Percentiles rank a stretch among this genome's conserved stretches.
These are phyloP conservation scores for Shiraia sp. DNA, from an alignment of 2,329 filamentous ascomycete species.

Conservation along the genomic window DNA sequence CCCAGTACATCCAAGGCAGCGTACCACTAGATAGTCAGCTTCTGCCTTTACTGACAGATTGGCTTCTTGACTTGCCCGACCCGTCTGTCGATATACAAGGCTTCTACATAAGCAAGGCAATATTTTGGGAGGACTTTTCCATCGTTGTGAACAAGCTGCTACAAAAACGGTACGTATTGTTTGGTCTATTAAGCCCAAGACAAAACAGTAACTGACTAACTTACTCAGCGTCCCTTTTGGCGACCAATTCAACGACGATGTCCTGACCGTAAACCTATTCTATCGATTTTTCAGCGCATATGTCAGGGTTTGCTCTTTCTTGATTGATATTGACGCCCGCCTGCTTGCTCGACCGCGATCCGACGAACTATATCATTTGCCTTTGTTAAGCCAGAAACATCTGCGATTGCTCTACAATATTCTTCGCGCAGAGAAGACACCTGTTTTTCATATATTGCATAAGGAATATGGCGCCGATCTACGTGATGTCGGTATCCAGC, in stretches of 20 bases:
- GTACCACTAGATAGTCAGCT: constrained; percentile 26
- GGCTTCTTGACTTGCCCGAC: constrained; percentile 35
- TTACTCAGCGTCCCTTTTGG: constrained; percentile 30
- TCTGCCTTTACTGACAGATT: constrained; percentile 27
- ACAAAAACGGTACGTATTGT: constrained; percentile 27
- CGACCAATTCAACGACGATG: constrained; percentile 27
- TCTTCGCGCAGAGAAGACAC: constrained; percentile 26
- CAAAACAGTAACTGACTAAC: constrained; percentile 16
- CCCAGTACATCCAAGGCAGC: constrained; percentile 31
- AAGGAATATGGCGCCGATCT: constrained; percentile 33
- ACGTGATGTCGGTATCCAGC: constrained; percentile 17
- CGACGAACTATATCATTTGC: constrained; percentile 18
- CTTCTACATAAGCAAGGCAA: constrained; percentile 32
- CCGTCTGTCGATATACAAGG: constrained; percentile 18
- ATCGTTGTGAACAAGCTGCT: constrained; percentile 32
- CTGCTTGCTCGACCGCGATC: constrained; percentile 20
- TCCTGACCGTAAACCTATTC: constrained; percentile 29
- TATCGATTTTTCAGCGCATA: constrained; percentile 35
- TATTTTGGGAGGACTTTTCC: constrained; percentile 42
- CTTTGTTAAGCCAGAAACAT: constrained; percentile 35
- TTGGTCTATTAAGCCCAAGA: constrained; percentile 8
- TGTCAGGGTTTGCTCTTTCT: constrained; percentile 26
- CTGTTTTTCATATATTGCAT: constrained; percentile 29
- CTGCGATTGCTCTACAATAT: constrained; percentile 28
- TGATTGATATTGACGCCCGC: constrained; percentile 31